Percentiles rank a stretch among this genome's conserved stretches.
Conservation (phyloP, 2,329 filamentous ascomycete genomes). For the Fusarium coffeatum region DNA sequence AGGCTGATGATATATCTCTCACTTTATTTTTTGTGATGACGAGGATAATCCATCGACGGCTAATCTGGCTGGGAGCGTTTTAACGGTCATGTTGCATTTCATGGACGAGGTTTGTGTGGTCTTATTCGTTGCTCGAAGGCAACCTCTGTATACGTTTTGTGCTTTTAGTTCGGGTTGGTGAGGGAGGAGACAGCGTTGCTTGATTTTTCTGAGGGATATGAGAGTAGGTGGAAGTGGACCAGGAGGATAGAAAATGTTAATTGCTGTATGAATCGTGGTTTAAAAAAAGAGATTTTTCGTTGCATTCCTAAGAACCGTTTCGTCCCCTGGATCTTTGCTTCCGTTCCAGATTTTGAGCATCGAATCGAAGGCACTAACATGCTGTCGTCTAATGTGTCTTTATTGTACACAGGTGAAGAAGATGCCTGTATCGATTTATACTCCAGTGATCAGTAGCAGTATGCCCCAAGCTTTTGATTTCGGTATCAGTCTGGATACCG, state of each 20-base stretch:
- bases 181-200: slow-evolving; percentile 21
- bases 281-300: neutral
- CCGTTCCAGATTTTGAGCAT: neutral
- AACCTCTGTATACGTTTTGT: slow-evolving; percentile 42
- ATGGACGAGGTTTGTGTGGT: slow-evolving; percentile 33
- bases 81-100: slow-evolving; percentile 29
- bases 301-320: neutral
- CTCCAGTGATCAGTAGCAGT: neutral
- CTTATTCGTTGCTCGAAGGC: slow-evolving; percentile 35
- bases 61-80: slow-evolving; percentile 35
- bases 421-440: neutral
- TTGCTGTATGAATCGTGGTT: slow-evolving; percentile 24
- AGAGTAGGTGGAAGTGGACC: slow-evolving; percentile 9
- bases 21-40: slow-evolving; percentile 36
- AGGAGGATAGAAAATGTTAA: slow-evolving; percentile 32
- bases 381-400: neutral
- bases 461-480: neutral
- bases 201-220: slow-evolving; percentile 16
- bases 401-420: neutral
- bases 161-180: slow-evolving; percentile 20
- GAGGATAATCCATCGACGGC: slow-evolving; percentile 28
- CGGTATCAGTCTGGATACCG: neutral
- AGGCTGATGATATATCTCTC: slow-evolving; percentile 31
- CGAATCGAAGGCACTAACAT: neutral
- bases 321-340: neutral